Evolutionary conservation across 139 green algal genomes (phyloP).

Genomic region (Picochlorum sp.): DNA sequence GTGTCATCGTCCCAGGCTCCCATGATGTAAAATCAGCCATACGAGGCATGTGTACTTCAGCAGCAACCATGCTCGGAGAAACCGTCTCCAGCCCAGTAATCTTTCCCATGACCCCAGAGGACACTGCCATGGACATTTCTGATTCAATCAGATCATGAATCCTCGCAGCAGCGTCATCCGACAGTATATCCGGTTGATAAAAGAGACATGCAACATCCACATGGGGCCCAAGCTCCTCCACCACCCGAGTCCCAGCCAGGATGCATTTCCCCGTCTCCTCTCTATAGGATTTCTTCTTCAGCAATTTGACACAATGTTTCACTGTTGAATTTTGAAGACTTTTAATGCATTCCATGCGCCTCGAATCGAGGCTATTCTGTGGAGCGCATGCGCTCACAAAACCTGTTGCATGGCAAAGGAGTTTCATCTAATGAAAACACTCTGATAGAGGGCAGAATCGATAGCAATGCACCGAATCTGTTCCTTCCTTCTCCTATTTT

Average conservation of each 20-base stretch:
- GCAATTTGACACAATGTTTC: constrained; percentile 63
- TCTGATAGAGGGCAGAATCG: no score
- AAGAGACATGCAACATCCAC: constrained; percentile 11
- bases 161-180: constrained; percentile 7
- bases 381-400: no score
- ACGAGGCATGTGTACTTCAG: constrained; percentile 33
- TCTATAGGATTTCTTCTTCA: constrained; percentile 35
- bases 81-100: constrained; percentile 47
- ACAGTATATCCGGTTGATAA: neutral
- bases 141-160: constrained; percentile 6
- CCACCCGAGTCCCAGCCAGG: constrained; percentile 31
- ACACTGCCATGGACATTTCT: constrained; percentile 24
- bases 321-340: constrained; percentile 26
- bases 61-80: constrained; percentile 16
- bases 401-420: no score
- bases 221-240: constrained; percentile 38
- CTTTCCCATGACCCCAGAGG: constrained; percentile 48
- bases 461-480: no score
- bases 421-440: no score
- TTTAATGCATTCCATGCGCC: neutral
- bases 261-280: constrained; percentile 28
- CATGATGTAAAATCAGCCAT: constrained; percentile 14
- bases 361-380: neutral
- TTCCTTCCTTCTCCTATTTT: no score
- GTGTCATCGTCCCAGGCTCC: constrained; percentile 11